Evolutionary conservation across 805 yeast genomes (phyloP).

Genomic region (Starmerella sp.): DNA sequence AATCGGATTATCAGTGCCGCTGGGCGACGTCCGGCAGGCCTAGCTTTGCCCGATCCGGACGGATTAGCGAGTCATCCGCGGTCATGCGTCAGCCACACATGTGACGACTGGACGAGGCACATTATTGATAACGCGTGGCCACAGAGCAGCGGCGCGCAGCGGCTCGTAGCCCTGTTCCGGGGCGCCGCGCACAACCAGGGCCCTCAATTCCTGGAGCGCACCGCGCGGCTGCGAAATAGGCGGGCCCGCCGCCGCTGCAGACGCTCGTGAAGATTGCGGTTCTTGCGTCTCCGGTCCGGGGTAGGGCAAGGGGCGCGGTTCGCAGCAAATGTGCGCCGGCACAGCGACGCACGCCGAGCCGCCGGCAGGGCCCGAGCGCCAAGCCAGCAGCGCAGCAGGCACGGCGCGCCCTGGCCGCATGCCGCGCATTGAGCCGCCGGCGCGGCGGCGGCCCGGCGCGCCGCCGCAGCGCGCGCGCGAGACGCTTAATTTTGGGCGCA

Average conservation of each 20-base stretch:
- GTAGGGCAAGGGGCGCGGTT: not conserved
- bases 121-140: not conserved
- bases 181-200: not conserved
- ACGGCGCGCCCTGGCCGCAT: not conserved
- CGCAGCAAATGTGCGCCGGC: not conserved
- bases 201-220: not conserved
- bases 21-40: no score
- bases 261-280: not conserved
- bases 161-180: no score
- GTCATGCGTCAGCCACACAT: not conserved
- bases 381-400: not conserved
- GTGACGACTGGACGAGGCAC: not conserved
- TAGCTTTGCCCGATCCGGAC: not conserved
- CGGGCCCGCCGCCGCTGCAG: not conserved
- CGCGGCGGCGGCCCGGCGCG: no score
- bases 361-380: not conserved
- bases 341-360: not conserved
- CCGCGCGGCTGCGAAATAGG: no score
- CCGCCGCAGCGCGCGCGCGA: no score
- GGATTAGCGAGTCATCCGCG: not conserved
- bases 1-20: no score
- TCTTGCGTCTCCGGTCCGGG: constrained; percentile 1
- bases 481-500: not conserved
- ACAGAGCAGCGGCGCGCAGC: not conserved
- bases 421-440: no score